Evolutionary conservation across 225 moss, liverwort and hornwort species (phyloP), one percentile per base, ranked within the genome.

Genomic region (Antitrichia curtipendula): DNA sequence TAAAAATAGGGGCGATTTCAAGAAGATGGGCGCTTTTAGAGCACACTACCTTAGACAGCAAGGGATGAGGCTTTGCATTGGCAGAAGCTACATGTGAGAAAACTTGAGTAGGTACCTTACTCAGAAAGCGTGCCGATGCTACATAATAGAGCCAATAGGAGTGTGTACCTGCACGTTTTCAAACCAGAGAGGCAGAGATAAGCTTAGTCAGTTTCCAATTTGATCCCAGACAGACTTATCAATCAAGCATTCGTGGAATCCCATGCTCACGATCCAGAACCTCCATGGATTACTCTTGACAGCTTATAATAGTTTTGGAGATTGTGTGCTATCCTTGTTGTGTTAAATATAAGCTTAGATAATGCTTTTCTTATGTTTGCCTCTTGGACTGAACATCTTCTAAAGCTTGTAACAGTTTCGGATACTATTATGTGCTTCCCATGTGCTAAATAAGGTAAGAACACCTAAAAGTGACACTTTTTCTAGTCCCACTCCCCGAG

Each of bases 41-140:
- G 45, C n/a, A n/a, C n/a, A n/a, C n/a, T n/a, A n/a, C n/a, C 45
- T 0, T 66, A 1, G 19, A n/a, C 6, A 0, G 1, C 1, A n/a
- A 2, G 6, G 6, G 21, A 66, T 12, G n/a, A 66, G 12, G 66
- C n/a, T 38, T 22, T 68, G 40, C 24, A 40, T 13, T 40, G 68
- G 13, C 2, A 22, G 0, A 23, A 68, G 7, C 38, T 68, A 38
- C 23, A 38, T 13, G 13, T 24, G 24, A 38, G 68, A 7, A 40
- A 69, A 23, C 23, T 40, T 24, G 69, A 23, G 24, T 40, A 23
- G 24, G 0, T 15, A 25, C 24, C 25, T 24, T 24, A 25, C 8
- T 70, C 3, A 2, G 25, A 70, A 24, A 13, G 23, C 7, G 66
- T 68, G 68, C 68, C 23, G 11, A 13, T 38, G 68, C 12, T 38